phyloP scores from a whole-genome alignment of 2,329 filamentous ascomycete genomes.

The Talaromyces rugulosus region DNA sequence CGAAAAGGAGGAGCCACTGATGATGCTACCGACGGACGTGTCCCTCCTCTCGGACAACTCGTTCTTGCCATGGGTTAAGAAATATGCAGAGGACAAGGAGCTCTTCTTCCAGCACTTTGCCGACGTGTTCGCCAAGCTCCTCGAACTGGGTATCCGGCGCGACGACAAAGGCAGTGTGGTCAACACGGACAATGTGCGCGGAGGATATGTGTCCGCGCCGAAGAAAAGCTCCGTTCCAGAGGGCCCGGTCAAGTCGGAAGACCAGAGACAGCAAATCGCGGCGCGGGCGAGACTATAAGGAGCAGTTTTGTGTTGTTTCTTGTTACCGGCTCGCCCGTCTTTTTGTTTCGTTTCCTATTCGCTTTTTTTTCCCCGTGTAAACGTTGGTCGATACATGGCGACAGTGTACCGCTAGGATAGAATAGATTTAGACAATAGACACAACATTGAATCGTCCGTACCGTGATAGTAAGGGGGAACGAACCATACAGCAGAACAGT shows the following conservation, averaged over 20 bases:
- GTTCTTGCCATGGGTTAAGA: conserved; percentile 55
- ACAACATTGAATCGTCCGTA: background rate
- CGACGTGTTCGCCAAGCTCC: conserved; percentile 55
- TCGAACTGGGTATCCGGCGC: conserved; percentile 57
- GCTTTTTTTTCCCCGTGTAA: background rate
- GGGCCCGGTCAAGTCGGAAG: conserved; percentile 9
- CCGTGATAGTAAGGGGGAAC: background rate
- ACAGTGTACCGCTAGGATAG: background rate
- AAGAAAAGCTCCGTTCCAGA: conserved; percentile 7
- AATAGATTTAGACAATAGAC: background rate
- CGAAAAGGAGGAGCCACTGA: conserved; percentile 51
- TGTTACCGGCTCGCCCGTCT: background rate
- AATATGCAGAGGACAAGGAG: conserved; percentile 59
- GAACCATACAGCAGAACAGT: background rate
- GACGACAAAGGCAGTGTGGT: conserved; percentile 50
- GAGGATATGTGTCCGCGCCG: conserved; percentile 54
- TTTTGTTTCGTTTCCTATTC: background rate
- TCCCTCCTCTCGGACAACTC: conserved; percentile 51
- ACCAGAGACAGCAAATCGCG: conserved; percentile 2
- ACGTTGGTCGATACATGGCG: background rate
- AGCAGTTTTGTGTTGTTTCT: background rate
- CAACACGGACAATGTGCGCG: conserved; percentile 55
- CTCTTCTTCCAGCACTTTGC: conserved; percentile 59
- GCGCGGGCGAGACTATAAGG: conserved; percentile 4
- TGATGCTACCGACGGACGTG: conserved; percentile 65